Evolutionary conservation across 2,329 filamentous ascomycete genomes (phyloP).

Genomic region (Sclerotinia minor): DNA sequence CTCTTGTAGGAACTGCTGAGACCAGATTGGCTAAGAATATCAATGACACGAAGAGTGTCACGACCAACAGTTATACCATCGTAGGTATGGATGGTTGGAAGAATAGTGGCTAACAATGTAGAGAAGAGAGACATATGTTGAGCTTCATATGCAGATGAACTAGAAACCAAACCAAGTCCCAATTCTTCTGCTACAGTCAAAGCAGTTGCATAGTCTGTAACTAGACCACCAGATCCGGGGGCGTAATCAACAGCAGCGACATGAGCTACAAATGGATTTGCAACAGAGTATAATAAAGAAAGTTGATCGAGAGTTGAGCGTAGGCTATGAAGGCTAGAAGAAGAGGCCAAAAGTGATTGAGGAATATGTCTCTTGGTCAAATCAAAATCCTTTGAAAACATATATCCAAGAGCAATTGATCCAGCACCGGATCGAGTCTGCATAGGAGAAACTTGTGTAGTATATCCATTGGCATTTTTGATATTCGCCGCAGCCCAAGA

Average conservation of each 20-base stretch:
- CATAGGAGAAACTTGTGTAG: slow-evolving; percentile 74
- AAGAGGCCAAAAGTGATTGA: slow-evolving; percentile 85
- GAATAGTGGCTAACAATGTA: slow-evolving; percentile 72
- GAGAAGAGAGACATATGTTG: slow-evolving; percentile 95
- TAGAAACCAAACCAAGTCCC: slow-evolving; percentile 81
- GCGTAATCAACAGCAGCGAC: slow-evolving; percentile 87
- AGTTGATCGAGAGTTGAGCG: slow-evolving; percentile 87
- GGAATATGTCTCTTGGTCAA: slow-evolving; percentile 86
- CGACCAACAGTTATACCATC: slow-evolving; percentile 81
- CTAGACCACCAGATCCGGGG: slow-evolving; percentile 62
- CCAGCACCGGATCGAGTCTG: slow-evolving; percentile 89
- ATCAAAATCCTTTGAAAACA: slow-evolving; percentile 97
- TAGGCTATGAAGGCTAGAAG: slow-evolving; percentile 76
- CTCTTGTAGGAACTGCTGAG: slow-evolving; percentile 69
- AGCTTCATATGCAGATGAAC: slow-evolving; percentile 82
- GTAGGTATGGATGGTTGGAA: slow-evolving; percentile 86
- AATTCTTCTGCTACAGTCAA: slow-evolving; percentile 85
- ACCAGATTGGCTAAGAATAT: slow-evolving; percentile 72
- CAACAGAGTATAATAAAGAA: slow-evolving; percentile 84
- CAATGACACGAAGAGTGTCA: slow-evolving; percentile 79
- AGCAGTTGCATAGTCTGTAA: slow-evolving; percentile 82
- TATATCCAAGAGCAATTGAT: slow-evolving; percentile 88
- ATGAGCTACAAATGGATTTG: slow-evolving; percentile 90
- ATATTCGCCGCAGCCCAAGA: slow-evolving; percentile 71
- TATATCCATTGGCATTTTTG: slow-evolving; percentile 78